Percentiles rank a stretch among this genome's conserved stretches.
phyloP scores from a whole-genome alignment of 164 flowering plant species.

The Vitis labrusca region DNA sequence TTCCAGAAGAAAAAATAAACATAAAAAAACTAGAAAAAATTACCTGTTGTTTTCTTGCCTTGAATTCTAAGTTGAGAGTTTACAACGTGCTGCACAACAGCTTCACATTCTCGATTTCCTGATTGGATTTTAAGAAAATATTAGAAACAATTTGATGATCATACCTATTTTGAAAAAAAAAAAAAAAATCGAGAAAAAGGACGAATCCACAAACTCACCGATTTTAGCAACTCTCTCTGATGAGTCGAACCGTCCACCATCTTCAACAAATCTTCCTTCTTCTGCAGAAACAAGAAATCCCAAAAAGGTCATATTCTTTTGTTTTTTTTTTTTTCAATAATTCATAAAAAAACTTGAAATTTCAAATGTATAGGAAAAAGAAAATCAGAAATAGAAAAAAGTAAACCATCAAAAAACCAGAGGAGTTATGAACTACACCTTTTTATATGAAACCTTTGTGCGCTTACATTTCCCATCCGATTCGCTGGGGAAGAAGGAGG shows the following conservation, averaged over 20 bases:
- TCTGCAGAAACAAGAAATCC: constrained; percentile 23
- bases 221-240: neutral
- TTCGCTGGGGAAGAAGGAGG: no score
- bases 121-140: neutral
- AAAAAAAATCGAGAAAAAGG: neutral
- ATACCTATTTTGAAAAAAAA: neutral
- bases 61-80: constrained; percentile 26
- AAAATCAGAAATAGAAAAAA: no score
- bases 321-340: no score
- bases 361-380: no score
- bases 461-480: no score
- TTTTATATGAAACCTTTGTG: no score
- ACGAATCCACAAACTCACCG: constrained; percentile 24
- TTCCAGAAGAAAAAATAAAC: no score
- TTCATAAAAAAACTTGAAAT: no score
- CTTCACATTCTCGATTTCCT: constrained; percentile 25
- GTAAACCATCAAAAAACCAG: no score
- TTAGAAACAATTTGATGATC: neutral
- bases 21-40: no score
- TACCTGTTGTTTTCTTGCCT: constrained; percentile 24
- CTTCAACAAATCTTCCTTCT: constrained; percentile 28
- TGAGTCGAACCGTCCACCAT: constrained; percentile 19
- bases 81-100: constrained; percentile 10
- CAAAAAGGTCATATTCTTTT: no score
- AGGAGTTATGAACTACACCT: no score